Evolutionary conservation across 176 grass and related monocot species (phyloP), one percentile per base, ranked within the genome.

Genomic region (Thalia dealbata): DNA sequence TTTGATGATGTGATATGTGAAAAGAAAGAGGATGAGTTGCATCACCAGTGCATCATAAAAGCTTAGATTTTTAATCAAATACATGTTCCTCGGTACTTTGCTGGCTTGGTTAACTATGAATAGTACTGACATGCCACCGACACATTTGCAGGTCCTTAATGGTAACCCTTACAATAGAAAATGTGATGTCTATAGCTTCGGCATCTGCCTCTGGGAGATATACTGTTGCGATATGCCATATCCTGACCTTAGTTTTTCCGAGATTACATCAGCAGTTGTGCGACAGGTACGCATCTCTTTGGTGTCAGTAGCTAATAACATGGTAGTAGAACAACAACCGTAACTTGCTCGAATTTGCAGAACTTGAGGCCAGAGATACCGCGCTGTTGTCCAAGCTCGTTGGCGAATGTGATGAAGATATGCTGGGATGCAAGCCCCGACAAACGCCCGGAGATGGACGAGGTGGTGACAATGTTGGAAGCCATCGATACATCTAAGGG

Each of bases 211-310:
- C 61, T 99, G 95, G 95, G 95, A 99, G 77, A 75, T 89, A 85
- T 99, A 99, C 83, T 99, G 95, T 64, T 99, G 95, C 16, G 95
- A 99, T 78, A 99, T 95, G 95, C 95, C 95, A 19, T 99, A 99
- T 75, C 95, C 95, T 8, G 90, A 99, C 45, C 90, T 99, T 50
- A 99, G 90, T 75, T 99, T 99, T 81, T 91, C 90, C 2, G 95
- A 99, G 81, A 88, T 99, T 50, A 91, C 95, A 56, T 99, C 95
- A 18, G 95, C 95, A 63, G 95, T 99, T 12, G 90, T 99, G 71
- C 95, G 95, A 38, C 95, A 95, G 90, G 95, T 95, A 85, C n/a
- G n/a, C 35, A 14, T 46, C 27, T 72, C 45, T 32, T 23, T 25
- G 10, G 10, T 21, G 73, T 42, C 11, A 5, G 9, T 46, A 24